Conservation (phyloP, 2,329 filamentous ascomycete genomes). For the Didymella segeticola region DNA sequence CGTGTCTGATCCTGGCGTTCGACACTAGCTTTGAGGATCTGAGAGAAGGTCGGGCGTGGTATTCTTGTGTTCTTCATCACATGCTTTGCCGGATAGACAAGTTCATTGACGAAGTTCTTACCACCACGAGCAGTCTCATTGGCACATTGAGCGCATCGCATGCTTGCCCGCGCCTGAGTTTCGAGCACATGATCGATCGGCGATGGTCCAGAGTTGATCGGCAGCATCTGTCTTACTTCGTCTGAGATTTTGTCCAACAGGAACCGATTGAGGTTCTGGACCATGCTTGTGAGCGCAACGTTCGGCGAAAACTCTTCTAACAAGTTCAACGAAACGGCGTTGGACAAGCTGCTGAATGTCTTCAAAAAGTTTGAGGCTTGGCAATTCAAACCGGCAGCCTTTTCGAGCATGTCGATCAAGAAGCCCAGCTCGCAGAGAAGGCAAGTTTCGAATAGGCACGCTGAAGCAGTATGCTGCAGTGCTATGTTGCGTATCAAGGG, state of each 20-base stretch:
- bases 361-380: conserved; percentile 96
- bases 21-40: conserved; percentile 89
- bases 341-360: conserved; percentile 82
- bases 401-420: conserved; percentile 97
- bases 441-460: conserved; percentile 82
- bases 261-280: conserved; percentile 86
- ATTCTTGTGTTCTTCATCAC: conserved; percentile 63
- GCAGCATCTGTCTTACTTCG: conserved; percentile 74
- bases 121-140: conserved; percentile 84
- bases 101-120: conserved; percentile 81
- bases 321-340: conserved; percentile 77
- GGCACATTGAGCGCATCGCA: conserved; percentile 84
- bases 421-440: conserved; percentile 94
- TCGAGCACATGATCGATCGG: conserved; percentile 77
- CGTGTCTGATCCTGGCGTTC: conserved; percentile 87
- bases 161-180: conserved; percentile 74
- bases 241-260: conserved; percentile 79
- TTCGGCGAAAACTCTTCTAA: conserved; percentile 83
- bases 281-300: conserved; percentile 76
- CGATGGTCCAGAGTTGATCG: conserved; percentile 58
- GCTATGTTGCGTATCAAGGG: conserved; percentile 87
- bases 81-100: conserved; percentile 75
- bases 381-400: conserved; percentile 90
- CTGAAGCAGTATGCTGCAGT: conserved; percentile 84
- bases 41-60: conserved; percentile 72